A percentile compares a stretch with the other conserved stretches of the same genome.
phyloP scores from a whole-genome alignment of 768 basidiomycete genomes.

The Infundibulicybe gibba region DNA sequence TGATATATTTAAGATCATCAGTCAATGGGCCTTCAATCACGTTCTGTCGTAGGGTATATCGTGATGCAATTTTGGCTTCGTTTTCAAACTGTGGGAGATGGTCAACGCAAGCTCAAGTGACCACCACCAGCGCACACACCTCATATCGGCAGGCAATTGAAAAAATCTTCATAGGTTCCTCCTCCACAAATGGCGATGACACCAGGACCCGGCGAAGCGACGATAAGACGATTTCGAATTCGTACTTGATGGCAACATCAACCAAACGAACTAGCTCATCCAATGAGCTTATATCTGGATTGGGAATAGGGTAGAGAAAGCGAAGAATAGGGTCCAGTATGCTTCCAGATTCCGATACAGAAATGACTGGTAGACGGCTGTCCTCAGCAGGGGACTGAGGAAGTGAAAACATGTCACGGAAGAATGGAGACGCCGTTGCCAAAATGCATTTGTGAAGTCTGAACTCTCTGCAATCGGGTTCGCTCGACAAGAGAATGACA shows the following conservation, averaged over 20 bases:
- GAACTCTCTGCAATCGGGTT: slow-evolving; percentile 27
- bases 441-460: slow-evolving; percentile 40
- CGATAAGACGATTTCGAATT: slow-evolving; percentile 19
- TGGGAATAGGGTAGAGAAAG: slow-evolving; percentile 30
- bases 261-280: slow-evolving; percentile 16
- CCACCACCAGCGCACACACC: slow-evolving; percentile 1
- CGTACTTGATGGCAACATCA: slow-evolving; percentile 28
- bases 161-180: slow-evolving; percentile 23
- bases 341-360: slow-evolving; percentile 21
- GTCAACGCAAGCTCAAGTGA: not conserved
- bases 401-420: slow-evolving; percentile 43
- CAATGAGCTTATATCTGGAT: slow-evolving; percentile 12
- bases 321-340: slow-evolving; percentile 24
- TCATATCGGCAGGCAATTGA: slow-evolving; percentile 28
- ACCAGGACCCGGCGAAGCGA: slow-evolving; percentile 19
- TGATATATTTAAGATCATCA: slow-evolving; percentile 47
- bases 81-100: slow-evolving; percentile 11
- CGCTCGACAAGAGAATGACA: slow-evolving; percentile 34
- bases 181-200: slow-evolving; percentile 19
- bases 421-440: slow-evolving; percentile 45
- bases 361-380: slow-evolving; percentile 14
- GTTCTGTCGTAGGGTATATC: slow-evolving; percentile 22
- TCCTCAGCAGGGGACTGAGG: slow-evolving; percentile 27
- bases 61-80: slow-evolving; percentile 26
- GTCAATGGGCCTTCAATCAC: slow-evolving; percentile 37